Conservation (phyloP, 1,284 basidiomycete species). For the Stereum hirsutum region DNA sequence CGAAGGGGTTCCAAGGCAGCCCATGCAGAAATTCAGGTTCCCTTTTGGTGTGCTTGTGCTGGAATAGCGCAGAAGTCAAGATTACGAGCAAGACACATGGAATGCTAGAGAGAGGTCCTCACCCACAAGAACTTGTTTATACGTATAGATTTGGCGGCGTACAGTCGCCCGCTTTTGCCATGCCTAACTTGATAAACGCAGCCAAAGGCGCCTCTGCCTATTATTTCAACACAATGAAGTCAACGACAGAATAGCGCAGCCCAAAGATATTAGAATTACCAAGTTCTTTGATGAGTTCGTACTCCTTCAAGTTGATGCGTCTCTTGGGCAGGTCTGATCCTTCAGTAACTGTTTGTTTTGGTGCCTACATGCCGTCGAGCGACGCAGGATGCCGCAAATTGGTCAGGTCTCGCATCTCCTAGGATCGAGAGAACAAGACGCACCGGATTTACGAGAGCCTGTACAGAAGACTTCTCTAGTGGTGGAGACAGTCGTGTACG, state of each 20-base stretch:
- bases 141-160: constrained; percentile 37
- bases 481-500: too few relatives aligned
- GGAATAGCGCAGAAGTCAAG: not conserved
- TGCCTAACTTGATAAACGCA: constrained; percentile 17
- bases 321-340: too few relatives aligned
- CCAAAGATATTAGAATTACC: not conserved
- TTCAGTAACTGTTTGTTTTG: too few relatives aligned
- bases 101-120: constrained; percentile 18
- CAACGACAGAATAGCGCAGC: not conserved
- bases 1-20: constrained; percentile 44
- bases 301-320: not conserved
- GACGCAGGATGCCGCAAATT: too few relatives aligned
- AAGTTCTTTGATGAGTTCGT: not conserved
- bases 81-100: not conserved
- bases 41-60: constrained; percentile 19
- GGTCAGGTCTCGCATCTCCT: too few relatives aligned
- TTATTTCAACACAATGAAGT: not conserved
- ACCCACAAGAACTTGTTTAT: constrained; percentile 21
- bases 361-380: too few relatives aligned
- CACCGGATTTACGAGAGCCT: too few relatives aligned
- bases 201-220: constrained; percentile 29
- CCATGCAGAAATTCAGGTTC: constrained; percentile 28
- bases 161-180: constrained; percentile 20
- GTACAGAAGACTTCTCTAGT: too few relatives aligned
- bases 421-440: too few relatives aligned